phyloP scores from a whole-genome alignment of 768 basidiomycete genomes.

The Dendrothele bispora region DNA sequence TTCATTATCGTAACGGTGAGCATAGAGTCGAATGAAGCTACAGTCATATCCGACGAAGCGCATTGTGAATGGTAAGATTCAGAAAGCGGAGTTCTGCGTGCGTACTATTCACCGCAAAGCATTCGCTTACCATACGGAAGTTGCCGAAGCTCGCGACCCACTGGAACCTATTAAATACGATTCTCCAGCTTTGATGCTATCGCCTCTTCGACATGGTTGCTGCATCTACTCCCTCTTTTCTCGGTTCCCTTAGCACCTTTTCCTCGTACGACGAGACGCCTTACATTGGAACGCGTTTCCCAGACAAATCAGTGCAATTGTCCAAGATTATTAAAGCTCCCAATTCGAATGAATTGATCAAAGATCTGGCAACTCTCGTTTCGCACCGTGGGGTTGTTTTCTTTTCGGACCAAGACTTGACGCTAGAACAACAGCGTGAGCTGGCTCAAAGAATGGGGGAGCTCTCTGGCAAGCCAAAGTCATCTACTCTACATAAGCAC shows the following conservation, averaged over 20 bases:
- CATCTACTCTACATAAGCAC: conserved; percentile 53
- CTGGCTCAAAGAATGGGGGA: conserved; percentile 49
- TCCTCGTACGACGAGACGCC: conserved; percentile 45
- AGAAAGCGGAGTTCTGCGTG: too few relatives aligned
- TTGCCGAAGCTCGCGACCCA: too few relatives aligned
- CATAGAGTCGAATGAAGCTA: too few relatives aligned
- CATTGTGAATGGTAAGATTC: too few relatives aligned
- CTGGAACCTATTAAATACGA: too few relatives aligned
- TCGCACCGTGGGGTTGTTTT: conserved; percentile 65
- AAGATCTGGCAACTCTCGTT: conserved; percentile 53
- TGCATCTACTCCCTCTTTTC: conserved; percentile 16
- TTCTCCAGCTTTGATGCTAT: too few relatives aligned
- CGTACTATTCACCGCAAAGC: too few relatives aligned
- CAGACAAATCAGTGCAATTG: conserved; percentile 43
- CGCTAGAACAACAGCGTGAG: conserved; percentile 47
- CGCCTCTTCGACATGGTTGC: too few relatives aligned
- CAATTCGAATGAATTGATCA: conserved; percentile 50
- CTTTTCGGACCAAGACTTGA: conserved; percentile 56
- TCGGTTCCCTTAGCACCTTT: conserved; percentile 36
- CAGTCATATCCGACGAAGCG: too few relatives aligned
- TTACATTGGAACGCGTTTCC: conserved; percentile 57
- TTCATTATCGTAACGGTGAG: too few relatives aligned
- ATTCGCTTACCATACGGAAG: too few relatives aligned
- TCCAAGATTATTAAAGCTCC: conserved; percentile 40
- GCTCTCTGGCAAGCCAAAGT: conserved; percentile 46